phyloP scores from a whole-genome alignment of 2,329 filamentous ascomycete genomes.

The Hirsutella thompsonii region DNA sequence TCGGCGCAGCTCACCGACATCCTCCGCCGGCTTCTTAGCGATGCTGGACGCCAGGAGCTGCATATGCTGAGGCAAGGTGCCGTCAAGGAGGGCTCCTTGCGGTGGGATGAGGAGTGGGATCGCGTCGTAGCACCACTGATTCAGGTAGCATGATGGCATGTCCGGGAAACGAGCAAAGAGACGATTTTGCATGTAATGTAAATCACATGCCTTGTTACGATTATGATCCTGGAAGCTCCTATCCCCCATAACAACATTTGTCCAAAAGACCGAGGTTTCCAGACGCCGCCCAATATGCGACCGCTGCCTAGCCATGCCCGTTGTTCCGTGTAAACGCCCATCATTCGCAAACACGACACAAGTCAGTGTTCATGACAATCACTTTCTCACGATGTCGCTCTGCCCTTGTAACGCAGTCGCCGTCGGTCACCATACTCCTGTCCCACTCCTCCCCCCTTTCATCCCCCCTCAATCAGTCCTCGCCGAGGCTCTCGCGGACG shows the following conservation, averaged over 20 bases:
- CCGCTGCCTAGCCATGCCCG: background rate
- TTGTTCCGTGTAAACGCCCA: background rate
- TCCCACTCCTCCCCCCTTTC: no score
- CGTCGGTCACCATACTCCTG: no score
- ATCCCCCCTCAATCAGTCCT: slow-evolving; percentile 38
- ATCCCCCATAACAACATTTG: no score
- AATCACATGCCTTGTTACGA: no score
- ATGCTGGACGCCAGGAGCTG: slow-evolving; percentile 39
- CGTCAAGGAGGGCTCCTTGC: slow-evolving; percentile 54
- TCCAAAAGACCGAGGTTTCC: background rate
- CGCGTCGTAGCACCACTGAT: slow-evolving; percentile 64
- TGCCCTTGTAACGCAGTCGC: no score
- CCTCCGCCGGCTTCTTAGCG: slow-evolving; percentile 50
- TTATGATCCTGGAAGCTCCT: no score
- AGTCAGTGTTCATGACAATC: no score
- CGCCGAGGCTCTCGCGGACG: slow-evolving; percentile 70
- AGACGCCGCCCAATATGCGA: background rate
- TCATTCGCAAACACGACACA: background rate
- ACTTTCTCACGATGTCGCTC: no score
- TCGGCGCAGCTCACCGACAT: slow-evolving; percentile 50
- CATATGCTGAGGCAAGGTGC: slow-evolving; percentile 54
- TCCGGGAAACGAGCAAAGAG: background rate
- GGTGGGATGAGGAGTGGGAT: slow-evolving; percentile 95
- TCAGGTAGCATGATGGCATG: slow-evolving; percentile 21
- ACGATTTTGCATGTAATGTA: background rate